Evolutionary conservation across 192 early-diverging fungal genomes (phyloP), one percentile per base, ranked within the genome.

Genomic region (Haplosporangium gracile): DNA sequence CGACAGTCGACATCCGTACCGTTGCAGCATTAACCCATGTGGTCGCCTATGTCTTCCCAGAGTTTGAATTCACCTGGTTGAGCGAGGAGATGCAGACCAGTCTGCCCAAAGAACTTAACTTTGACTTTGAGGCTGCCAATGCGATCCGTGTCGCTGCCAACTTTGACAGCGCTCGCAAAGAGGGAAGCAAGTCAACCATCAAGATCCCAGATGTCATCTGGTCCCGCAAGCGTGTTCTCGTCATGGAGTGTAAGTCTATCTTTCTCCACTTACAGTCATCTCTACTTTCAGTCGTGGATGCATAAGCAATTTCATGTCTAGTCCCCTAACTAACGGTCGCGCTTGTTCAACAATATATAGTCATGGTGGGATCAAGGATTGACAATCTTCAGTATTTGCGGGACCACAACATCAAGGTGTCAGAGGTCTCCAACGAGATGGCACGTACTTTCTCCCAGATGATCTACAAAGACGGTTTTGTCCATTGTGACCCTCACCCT

Each of bases 401-500:
- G 18, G 60, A 90, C 11, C 91, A 98, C 85, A 79, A 82, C n/a
- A 97, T 99, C 74, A 89, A 94, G 77, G 95, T 95, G 1, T 88
- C 89, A 0, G 85, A 93, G 6, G 94, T 99, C 22, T 96, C 97
- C 2, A 88, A 91, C 26, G 94, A 95, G 70, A 90, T 98, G 72
- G 93, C 93, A 0, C 91, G 91, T 5, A 91, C 93, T 8, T 98
- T 96, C 83, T 94, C 94, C 9, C 94, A 98, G 74, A 99, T 99
- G 97, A 96, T 97, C 15, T 98, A 95, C 82, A 89, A 95, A 16
- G 92, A 96, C 72, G 96, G 96, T 9, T 95, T 93, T 75, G 92
- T 96, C 18, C 98, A 99, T 88, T 97, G 96, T 82, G 98, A 99
- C 85, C 97, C 97, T 40, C 98, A 99, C 86, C 96, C 97, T 15